Evolutionary conservation across 2,329 filamentous ascomycete genomes (phyloP), one percentile per base, ranked within the genome.

Genomic region (Sordariomycetes sp.): DNA sequence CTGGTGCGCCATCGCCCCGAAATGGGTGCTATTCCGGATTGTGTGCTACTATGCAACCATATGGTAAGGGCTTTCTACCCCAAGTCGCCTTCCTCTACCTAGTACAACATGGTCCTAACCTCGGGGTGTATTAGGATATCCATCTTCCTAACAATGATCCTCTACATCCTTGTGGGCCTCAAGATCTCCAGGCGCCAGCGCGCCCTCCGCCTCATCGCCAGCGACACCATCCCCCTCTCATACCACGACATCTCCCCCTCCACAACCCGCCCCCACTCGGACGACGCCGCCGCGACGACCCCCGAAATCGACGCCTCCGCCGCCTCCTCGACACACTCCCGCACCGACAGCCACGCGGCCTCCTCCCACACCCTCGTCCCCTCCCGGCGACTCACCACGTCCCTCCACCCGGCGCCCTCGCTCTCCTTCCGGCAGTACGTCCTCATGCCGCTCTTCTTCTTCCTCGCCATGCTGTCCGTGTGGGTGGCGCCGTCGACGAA

Each of bases 381-480:
- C 22, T 22, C 54, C 14, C 35, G 34, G 34, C 54, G 14, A 34
- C 51, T 46, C 37, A 20, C 37, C 37, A 3, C 32, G 24, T n/a
- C 34, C 12, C 54, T 24, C 22, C 35, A 32, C 7, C 54, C 35
- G 22, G 5, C 54, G 2, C 18, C 54, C 35, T 32, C 28, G 4
- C 54, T 55, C 18, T 55, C 54, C 37, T 55, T 55, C 37, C 22
- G 37, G 18, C 54, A 55, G 22, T 55, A 55, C 54, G 37, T 55
- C 24, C 37, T 55, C 25, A 55, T 55, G 54, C 54, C 54, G 12
- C 54, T 55, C n/a, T 55, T 55, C 37, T 55, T 55, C 54, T 55
- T 55, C 54, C 16, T 55, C 20, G 54, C 54, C 14, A 20, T 55
- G 12, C 37, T 55, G 3, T 55, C 54, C 6, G 54, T 55, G n/a